phyloP scores from a whole-genome alignment of 805 yeast species.

The Kluyveromyces lactis region DNA sequence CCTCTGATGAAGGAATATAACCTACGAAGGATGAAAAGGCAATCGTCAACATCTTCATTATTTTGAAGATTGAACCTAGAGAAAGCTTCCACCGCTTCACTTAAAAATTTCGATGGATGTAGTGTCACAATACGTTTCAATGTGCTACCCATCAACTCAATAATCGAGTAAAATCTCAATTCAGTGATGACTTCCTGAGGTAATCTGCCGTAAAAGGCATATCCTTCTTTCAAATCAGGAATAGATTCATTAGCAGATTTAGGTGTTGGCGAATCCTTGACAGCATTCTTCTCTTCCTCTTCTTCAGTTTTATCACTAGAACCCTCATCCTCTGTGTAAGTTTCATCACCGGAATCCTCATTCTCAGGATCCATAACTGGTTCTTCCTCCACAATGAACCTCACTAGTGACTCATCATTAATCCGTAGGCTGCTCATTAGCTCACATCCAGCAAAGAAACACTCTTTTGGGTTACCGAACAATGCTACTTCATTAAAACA shows the following conservation, averaged over 20 bases:
- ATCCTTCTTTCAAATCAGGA: slow-evolving; percentile 7
- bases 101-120: slow-evolving; percentile 72
- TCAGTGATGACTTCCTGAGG: slow-evolving; percentile 34
- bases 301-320: slow-evolving; percentile 4
- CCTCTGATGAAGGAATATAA: slow-evolving; percentile 56
- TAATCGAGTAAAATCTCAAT: slow-evolving; percentile 53
- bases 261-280: slow-evolving; percentile 5
- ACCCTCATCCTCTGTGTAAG: slow-evolving; percentile 4
- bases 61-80: slow-evolving; percentile 43
- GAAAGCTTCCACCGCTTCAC: slow-evolving; percentile 56
- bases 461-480: slow-evolving; percentile 74
- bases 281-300: slow-evolving; percentile 8
- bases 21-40: slow-evolving; percentile 48
- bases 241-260: slow-evolving; percentile 7
- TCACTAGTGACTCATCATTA: neutral
- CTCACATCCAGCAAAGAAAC: slow-evolving; percentile 66
- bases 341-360: slow-evolving; percentile 4
- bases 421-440: slow-evolving; percentile 31
- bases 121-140: slow-evolving; percentile 55
- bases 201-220: slow-evolving; percentile 17
- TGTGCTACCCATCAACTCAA: slow-evolving; percentile 55
- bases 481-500: slow-evolving; percentile 56
- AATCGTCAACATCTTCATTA: slow-evolving; percentile 26
- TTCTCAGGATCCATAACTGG: slow-evolving; percentile 7
- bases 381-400: slow-evolving; percentile 5